phyloP scores from a whole-genome alignment of 306 rosid genomes.

The Heteromeles arbutifolia region DNA sequence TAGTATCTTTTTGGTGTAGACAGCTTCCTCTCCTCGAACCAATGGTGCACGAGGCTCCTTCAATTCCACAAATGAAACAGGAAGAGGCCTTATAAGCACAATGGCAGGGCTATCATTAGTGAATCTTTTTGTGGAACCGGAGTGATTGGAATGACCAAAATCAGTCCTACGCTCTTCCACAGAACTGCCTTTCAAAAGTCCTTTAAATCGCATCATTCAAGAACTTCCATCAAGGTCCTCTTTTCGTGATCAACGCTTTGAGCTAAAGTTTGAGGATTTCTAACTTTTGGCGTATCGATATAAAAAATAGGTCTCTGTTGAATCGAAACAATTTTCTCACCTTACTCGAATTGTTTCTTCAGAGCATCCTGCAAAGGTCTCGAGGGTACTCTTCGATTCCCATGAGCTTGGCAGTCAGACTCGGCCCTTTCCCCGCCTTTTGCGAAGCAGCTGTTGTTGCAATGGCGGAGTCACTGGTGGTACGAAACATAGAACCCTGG shows the following conservation, averaged over 20 bases:
- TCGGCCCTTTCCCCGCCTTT: too few relatives aligned
- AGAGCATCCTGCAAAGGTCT: too few relatives aligned
- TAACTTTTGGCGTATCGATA: constrained; percentile 6
- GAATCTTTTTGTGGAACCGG: constrained; percentile 7
- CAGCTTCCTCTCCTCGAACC: constrained; percentile 30
- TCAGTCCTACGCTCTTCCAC: constrained; percentile 29
- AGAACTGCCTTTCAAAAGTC: constrained; percentile 39
- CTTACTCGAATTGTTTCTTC: too few relatives aligned
- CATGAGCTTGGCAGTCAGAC: too few relatives aligned
- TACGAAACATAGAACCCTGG: too few relatives aligned
- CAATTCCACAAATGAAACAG: constrained; percentile 11
- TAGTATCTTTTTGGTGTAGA: constrained; percentile 18
- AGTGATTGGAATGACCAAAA: constrained; percentile 13
- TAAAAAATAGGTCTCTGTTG: too few relatives aligned
- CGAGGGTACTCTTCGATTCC: too few relatives aligned
- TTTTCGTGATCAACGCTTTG: constrained; percentile 38
- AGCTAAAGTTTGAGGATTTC: constrained; percentile 20
- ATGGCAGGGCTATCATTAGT: constrained; percentile 42
- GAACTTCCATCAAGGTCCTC: constrained; percentile 61
- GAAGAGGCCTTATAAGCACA: constrained; percentile 68
- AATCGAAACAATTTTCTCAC: too few relatives aligned
- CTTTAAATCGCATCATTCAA: constrained; percentile 56
- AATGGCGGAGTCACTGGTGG: too few relatives aligned
- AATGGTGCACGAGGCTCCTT: constrained; percentile 19
- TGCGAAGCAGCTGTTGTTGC: too few relatives aligned